phyloP scores from a whole-genome alignment of 805 yeast species.

The Lipomyces japonicus region DNA sequence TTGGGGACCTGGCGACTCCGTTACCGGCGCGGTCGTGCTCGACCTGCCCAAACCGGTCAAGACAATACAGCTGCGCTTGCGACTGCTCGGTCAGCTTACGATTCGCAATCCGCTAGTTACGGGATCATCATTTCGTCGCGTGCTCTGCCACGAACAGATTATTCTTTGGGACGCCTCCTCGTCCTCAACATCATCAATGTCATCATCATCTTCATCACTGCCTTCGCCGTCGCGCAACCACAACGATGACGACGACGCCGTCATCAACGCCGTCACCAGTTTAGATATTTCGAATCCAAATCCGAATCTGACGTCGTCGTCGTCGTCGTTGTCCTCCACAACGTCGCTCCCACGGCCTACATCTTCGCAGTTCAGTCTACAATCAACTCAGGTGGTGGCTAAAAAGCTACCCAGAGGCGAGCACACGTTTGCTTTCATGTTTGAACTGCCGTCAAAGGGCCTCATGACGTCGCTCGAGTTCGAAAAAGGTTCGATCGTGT shows the following conservation, averaged over 20 bases:
- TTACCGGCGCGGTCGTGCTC: conserved; percentile 40
- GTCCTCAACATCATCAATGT: neutral
- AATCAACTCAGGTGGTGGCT: neutral
- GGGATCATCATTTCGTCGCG: conserved; percentile 33
- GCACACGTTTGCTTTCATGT: conserved; percentile 81
- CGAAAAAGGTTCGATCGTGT: conserved; percentile 78
- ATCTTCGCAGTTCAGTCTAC: neutral
- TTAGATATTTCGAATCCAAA: neutral
- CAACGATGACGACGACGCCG: neutral
- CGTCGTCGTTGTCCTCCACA: neutral
- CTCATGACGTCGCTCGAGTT: conserved; percentile 73
- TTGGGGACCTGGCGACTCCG: conserved; percentile 77
- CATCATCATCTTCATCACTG: neutral
- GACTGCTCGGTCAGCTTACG: conserved; percentile 34
- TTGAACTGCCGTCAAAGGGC: conserved; percentile 70
- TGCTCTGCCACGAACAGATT: conserved; percentile 33
- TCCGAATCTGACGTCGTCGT: neutral
- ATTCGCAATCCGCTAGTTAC: conserved; percentile 35
- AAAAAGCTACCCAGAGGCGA: conserved; percentile 50
- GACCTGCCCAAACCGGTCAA: conserved; percentile 32
- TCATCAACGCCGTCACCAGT: neutral
- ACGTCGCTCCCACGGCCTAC: neutral
- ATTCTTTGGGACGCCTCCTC: conserved; percentile 30
- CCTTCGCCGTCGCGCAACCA: neutral
- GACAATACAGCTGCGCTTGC: conserved; percentile 30